Conservation (phyloP, 192 early-diverging fungal genomes). For the Coemansia sp. region DNA sequence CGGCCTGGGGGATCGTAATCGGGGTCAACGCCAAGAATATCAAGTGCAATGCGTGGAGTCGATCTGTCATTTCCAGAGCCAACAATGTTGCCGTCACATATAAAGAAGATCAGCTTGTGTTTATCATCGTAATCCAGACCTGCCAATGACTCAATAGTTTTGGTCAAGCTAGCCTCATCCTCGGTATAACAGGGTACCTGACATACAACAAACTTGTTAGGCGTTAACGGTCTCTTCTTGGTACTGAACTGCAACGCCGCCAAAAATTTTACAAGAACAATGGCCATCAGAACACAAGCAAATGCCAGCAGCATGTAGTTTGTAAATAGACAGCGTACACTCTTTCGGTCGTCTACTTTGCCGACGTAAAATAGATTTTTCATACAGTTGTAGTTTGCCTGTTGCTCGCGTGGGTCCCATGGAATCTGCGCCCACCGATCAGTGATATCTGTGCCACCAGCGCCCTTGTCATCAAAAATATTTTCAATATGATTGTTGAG, state of each 20-base stretch:
- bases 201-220: slow-evolving; percentile 92
- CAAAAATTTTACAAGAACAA: slow-evolving; percentile 82
- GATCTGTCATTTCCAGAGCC: slow-evolving; percentile 96
- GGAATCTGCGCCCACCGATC: slow-evolving; percentile 46
- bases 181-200: slow-evolving; percentile 97
- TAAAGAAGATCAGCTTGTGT: slow-evolving; percentile 82
- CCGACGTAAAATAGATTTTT: slow-evolving; percentile 87
- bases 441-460: slow-evolving; percentile 53
- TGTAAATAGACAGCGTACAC: slow-evolving; percentile 73
- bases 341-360: slow-evolving; percentile 73
- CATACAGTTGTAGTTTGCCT: slow-evolving; percentile 70
- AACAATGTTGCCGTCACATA: slow-evolving; percentile 90
- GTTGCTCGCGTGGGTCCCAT: slow-evolving; percentile 16
- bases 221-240: slow-evolving; percentile 69
- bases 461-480: slow-evolving; percentile 60
- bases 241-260: slow-evolving; percentile 77
- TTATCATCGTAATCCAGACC: slow-evolving; percentile 81
- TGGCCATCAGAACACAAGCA: slow-evolving; percentile 72
- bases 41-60: slow-evolving; percentile 94
- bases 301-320: slow-evolving; percentile 84
- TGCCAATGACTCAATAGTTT: slow-evolving; percentile 83
- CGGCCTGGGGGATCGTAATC: slow-evolving; percentile 71
- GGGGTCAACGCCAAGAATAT: slow-evolving; percentile 85
- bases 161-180: slow-evolving; percentile 76
- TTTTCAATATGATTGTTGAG: slow-evolving; percentile 44